Percentiles rank a stretch among this genome's conserved stretches.
Conservation (phyloP, 1,284 basidiomycete genomes). For the Coriolopsis trogii region DNA sequence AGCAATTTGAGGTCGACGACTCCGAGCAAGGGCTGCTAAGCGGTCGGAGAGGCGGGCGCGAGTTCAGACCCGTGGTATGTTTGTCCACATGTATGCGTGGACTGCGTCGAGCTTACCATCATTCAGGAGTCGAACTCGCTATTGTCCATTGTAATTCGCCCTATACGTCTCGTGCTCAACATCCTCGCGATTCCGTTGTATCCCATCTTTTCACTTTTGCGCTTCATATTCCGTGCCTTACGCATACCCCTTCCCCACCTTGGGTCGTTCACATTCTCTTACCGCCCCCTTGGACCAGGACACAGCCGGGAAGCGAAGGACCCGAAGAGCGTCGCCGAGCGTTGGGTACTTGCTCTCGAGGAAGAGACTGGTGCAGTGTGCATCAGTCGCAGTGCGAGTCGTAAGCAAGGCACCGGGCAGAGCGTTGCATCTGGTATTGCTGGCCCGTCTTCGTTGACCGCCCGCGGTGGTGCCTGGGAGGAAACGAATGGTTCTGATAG, state of each 20-base stretch:
- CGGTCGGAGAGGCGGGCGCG: conserved; percentile 21
- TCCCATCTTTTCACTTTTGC: conserved; percentile 32
- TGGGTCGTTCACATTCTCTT: conserved; percentile 34
- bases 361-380: conserved; percentile 78
- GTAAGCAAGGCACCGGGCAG: conserved; percentile 22
- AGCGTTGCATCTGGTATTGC: conserved; percentile 37
- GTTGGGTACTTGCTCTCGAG: conserved; percentile 77
- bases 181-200: conserved; percentile 39
- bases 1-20: conserved; percentile 58
- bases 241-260: conserved; percentile 38
- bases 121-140: conserved; percentile 16
- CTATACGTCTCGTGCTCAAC: conserved; percentile 31
- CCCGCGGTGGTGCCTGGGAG: conserved; percentile 24
- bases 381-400: conserved; percentile 33
- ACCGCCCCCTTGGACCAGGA: conserved; percentile 39
- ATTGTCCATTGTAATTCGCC: conserved; percentile 23
- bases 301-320: conserved; percentile 42
- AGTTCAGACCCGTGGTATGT: conserved; percentile 29
- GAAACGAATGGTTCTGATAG: conserved; percentile 16
- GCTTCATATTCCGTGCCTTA: conserved; percentile 38
- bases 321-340: conserved; percentile 54
- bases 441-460: conserved; percentile 44
- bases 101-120: neutral
- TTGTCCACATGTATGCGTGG: neutral
- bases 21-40: conserved; percentile 42